Conservation (phyloP, 257 asterid genomes). For the Scutellaria galericulata region DNA sequence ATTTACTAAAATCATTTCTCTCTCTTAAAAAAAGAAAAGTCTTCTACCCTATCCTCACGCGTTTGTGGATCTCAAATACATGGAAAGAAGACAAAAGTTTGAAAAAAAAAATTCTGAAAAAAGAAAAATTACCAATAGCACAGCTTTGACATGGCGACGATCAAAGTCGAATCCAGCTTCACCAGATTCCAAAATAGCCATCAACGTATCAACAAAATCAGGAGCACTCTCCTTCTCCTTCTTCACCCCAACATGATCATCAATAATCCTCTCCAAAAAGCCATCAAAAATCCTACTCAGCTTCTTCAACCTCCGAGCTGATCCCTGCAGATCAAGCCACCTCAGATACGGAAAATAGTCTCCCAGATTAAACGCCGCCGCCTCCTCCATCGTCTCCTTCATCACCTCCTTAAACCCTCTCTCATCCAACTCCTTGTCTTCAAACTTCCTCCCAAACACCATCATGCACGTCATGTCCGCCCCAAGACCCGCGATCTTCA, state of each 20-base stretch:
- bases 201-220: slow-evolving; percentile 37
- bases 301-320: neutral
- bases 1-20: too few species aligned
- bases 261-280: slow-evolving; percentile 39
- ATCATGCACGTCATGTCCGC: too few species aligned
- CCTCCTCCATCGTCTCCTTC: neutral
- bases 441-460: too few species aligned
- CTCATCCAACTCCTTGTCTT: slow-evolving; percentile 17
- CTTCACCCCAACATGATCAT: slow-evolving; percentile 31
- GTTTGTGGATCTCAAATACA: too few species aligned
- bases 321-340: slow-evolving; percentile 15
- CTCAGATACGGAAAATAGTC: too few species aligned
- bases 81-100: too few species aligned
- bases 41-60: too few species aligned
- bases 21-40: too few species aligned
- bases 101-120: too few species aligned
- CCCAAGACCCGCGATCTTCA: too few species aligned
- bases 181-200: slow-evolving; percentile 23
- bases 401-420: slow-evolving; percentile 21
- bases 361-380: neutral
- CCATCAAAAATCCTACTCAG: slow-evolving; percentile 26
- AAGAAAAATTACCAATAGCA: slow-evolving; percentile 31
- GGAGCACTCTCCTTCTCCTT: too few species aligned
- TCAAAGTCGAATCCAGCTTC: slow-evolving; percentile 20
- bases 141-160: slow-evolving; percentile 45